Evolutionary conservation across 805 yeast genomes (phyloP).

Genomic region (Isabelozyma rhagii): DNA sequence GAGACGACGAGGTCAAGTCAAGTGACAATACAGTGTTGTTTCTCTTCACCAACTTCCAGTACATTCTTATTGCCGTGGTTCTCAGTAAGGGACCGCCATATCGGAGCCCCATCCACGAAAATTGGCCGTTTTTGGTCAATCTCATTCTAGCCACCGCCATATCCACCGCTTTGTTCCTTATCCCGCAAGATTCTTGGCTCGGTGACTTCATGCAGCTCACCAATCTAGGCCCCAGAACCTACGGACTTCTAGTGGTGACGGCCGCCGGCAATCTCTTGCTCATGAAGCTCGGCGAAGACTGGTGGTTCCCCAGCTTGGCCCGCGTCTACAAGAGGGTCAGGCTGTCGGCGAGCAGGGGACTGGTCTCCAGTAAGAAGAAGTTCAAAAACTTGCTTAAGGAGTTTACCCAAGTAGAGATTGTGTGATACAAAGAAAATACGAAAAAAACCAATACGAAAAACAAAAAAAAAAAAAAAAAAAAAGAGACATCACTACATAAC

Average conservation of each 20-base stretch:
- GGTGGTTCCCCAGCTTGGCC: slow-evolving; percentile 41
- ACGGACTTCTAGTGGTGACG: slow-evolving; percentile 44
- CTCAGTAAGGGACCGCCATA: slow-evolving; percentile 93
- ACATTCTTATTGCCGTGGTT: slow-evolving; percentile 78
- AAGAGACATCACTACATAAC: no score
- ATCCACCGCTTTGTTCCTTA: slow-evolving; percentile 53
- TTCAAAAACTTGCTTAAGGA: slow-evolving; percentile 31
- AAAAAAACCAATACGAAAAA: no score
- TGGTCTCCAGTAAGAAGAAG: slow-evolving; percentile 31
- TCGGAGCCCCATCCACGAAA: slow-evolving; percentile 68
- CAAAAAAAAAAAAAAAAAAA: no score
- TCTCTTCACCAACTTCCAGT: slow-evolving; percentile 80
- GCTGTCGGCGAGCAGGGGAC: slow-evolving; percentile 17
- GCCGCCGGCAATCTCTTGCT: slow-evolving; percentile 49
- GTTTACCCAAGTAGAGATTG: background rate
- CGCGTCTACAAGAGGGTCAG: slow-evolving; percentile 27
- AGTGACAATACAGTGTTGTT: slow-evolving; percentile 89
- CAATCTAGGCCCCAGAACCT: slow-evolving; percentile 40
- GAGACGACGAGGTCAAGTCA: slow-evolving; percentile 73
- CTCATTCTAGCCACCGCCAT: slow-evolving; percentile 46
- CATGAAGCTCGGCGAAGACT: slow-evolving; percentile 45
- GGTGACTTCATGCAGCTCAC: slow-evolving; percentile 80
- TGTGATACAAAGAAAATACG: background rate
- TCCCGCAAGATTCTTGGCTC: slow-evolving; percentile 48
- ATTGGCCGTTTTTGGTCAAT: slow-evolving; percentile 68